Percentiles rank a stretch among this genome's conserved stretches.
phyloP scores from a whole-genome alignment of 2,329 filamentous ascomycete species.

The Arthroderma sp. region DNA sequence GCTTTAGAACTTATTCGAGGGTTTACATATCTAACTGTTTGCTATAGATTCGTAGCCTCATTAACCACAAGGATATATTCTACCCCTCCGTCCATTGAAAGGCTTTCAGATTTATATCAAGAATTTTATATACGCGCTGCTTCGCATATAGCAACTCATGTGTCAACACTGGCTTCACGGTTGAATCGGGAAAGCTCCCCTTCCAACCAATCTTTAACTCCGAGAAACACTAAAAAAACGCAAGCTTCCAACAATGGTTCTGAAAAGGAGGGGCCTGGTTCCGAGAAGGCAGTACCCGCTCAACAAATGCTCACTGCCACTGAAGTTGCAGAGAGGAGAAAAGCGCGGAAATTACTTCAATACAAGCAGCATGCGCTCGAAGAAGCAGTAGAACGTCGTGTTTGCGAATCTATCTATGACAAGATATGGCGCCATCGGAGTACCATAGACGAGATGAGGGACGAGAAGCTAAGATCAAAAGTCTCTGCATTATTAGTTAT shows the following conservation, averaged over 20 bases:
- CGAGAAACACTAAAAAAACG: slow-evolving; percentile 42
- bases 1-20: neutral
- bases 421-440: slow-evolving; percentile 83
- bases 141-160: slow-evolving; percentile 72
- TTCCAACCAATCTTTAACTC: slow-evolving; percentile 41
- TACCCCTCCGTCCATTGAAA: slow-evolving; percentile 69
- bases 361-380: slow-evolving; percentile 65
- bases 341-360: slow-evolving; percentile 63
- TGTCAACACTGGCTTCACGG: slow-evolving; percentile 61
- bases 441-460: slow-evolving; percentile 86
- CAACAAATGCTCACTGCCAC: slow-evolving; percentile 86
- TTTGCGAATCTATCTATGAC: slow-evolving; percentile 74
- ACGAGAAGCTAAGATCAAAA: slow-evolving; percentile 87
- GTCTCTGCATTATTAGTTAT: slow-evolving; percentile 84
- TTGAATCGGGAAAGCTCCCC: slow-evolving; percentile 56
- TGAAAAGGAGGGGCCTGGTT: slow-evolving; percentile 26
- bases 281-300: slow-evolving; percentile 25
- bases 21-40: neutral
- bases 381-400: slow-evolving; percentile 76
- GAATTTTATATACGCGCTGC: slow-evolving; percentile 80
- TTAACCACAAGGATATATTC: slow-evolving; percentile 76
- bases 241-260: slow-evolving; percentile 42
- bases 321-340: slow-evolving; percentile 69
- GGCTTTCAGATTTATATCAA: slow-evolving; percentile 75
- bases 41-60: slow-evolving; percentile 70